Evolutionary conservation across 2,329 filamentous ascomycete species (phyloP), one percentile per base, ranked within the genome.

Genomic region (Aspergillus novoparasiticus): DNA sequence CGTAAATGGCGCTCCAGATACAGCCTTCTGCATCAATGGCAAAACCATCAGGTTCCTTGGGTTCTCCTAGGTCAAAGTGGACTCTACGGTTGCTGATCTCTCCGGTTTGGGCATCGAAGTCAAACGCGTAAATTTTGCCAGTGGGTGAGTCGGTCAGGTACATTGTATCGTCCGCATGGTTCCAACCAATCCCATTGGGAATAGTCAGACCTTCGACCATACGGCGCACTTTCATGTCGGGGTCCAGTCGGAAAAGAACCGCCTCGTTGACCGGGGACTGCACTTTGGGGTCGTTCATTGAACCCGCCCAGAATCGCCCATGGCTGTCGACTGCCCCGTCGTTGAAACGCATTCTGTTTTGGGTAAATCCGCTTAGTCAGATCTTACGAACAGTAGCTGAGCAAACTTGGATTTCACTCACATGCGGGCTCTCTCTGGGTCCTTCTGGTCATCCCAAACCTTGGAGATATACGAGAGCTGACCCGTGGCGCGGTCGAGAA

Each of bases 1-100:
- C 93, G 74, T 92, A 95, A n/a, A 95, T 83, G 9, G 92, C 91
- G 65, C 91, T 89, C 94, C 94, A 97, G 72, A 97, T 84, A 80
- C 90, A 90, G n/a, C 93, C 93, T 60, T 96, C 87, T 50, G 85
- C 86, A 73, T 97, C 94, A 72, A 96, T 86, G 66, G 90, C 89
- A 79, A 94, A 94, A 2, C 94, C 94, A 77, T 97, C 94, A 1
- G 93, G 93, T 66, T 86, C 83, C 6, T 87, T 86, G 55, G 84
- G 76, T 1, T 86, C 86, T 4, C 86, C 83, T 73, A 93, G 87
- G 61, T 85, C 81, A 80, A 93, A 94, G 79, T 93, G 93, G 43
- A 89, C 81, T 60, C 90, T 87, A 72, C 87, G 85, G 77, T 91
- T 89, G 62, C 84, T 85, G 59, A 92, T 83, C n/a, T 79, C 80